A percentile compares a stretch with the other conserved stretches of the same genome.
Evolutionary conservation across 495 filamentous ascomycete genomes (phyloP).

Genomic region (Neurospora tetrasperma): DNA sequence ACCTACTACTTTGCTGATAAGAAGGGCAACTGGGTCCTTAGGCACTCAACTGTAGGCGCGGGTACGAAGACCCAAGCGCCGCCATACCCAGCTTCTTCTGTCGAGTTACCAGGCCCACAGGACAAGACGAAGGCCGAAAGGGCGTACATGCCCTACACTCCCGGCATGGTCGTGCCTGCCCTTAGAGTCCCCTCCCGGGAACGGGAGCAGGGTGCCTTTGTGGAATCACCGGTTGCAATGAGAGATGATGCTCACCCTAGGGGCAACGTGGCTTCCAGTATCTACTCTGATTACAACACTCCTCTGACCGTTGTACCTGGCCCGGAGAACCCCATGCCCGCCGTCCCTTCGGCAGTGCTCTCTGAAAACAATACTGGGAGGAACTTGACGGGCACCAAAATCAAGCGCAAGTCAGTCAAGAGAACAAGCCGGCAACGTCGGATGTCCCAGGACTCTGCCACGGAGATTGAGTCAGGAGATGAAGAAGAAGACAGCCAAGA

Average conservation of each 20-base stretch:
- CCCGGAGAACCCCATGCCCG: constrained; percentile 6
- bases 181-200: constrained; percentile 14
- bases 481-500: constrained; percentile 17
- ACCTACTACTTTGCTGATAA: constrained; percentile 34
- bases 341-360: not conserved
- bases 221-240: constrained; percentile 7
- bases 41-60: constrained; percentile 12
- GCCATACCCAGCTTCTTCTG: not conserved
- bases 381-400: constrained; percentile 9
- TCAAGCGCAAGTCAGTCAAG: constrained; percentile 6
- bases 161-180: constrained; percentile 16
- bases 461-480: constrained; percentile 19
- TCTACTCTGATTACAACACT: constrained; percentile 8
- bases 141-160: constrained; percentile 14
- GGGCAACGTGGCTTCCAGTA: constrained; percentile 4
- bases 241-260: not conserved
- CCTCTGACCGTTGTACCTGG: constrained; percentile 5
- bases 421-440: constrained; percentile 6
- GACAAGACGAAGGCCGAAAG: constrained; percentile 32
- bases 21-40: constrained; percentile 36
- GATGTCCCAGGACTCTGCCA: constrained; percentile 17
- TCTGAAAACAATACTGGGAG: not conserved
- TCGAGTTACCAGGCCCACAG: constrained; percentile 29
- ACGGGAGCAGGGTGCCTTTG: constrained; percentile 8
- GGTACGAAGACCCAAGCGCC: not conserved